Evolutionary conservation across 164 flowering plant species (phyloP), one percentile per base, ranked within the genome.

Genomic region (Berberis vulgaris): DNA sequence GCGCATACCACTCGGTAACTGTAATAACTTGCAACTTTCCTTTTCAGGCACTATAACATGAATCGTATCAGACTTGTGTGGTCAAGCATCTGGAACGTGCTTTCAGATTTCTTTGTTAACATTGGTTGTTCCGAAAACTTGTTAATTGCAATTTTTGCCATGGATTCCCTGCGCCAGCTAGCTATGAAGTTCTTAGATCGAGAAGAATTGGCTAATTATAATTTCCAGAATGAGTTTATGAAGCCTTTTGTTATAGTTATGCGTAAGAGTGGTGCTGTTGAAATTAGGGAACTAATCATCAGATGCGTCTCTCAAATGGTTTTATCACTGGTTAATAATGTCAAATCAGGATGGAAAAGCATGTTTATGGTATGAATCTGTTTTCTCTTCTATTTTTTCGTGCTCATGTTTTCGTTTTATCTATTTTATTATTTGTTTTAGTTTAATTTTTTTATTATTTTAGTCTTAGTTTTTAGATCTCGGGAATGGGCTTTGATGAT

Each of bases 291-390:
- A 70, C 68, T 95, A 56, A 95, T 95, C 62, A 91, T 95, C 75
- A 80, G 99, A 86, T 95, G 99, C 55, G 90, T 91, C 68, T 95
- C 99, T 56, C 99, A 95, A 68, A 95, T 95, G 99, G 97, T 95
- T 62, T 79, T 91, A 64, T 83, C 96, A 64, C 94, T 94, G 62
- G 99, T 95, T 46, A 88, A 84, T 65, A 89, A 91, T 83, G 99
- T 95, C 60, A 95, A 95, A 68, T 95, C 97, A 49, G 99, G 99
- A 60, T 95, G 99, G 99, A 95, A 95, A 77, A 91, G 97, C 88
- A 89, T 95, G 96, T 95, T 95, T 86, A 95, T 91, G 99, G 99
- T 95, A 91, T 67, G 38, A 49, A 26, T 26, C 26, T 26, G 26
- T 26, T 26, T 26, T 26, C 26, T 26, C 26, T 26, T 26, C 26